Evolutionary conservation across 441 rosid species (phyloP), one percentile per base, ranked within the genome.

Genomic region (Eutrema salsugineum): DNA sequence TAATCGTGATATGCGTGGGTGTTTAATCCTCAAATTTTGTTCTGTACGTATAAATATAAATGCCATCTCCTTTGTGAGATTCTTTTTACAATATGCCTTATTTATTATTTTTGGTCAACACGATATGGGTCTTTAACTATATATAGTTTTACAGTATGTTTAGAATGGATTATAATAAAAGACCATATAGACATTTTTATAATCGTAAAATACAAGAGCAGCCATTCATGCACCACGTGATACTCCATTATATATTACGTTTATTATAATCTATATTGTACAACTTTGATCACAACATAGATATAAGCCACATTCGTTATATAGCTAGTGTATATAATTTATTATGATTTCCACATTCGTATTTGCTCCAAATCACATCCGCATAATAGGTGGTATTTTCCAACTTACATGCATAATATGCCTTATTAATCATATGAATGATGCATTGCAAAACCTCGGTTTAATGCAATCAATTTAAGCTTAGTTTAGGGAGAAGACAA

Each of bases 181-280:
- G 36, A 56, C 46, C 54, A 42, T 35, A 30, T 57, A 16, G 16
- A 60, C 40, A 39, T 71, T 49, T 60, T 39, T 9, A 30, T 19
- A 5, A 11, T 58, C n/a, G n/a, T n/a, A n/a, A n/a, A n/a, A 16
- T 24, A 35, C 50, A 20, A 51, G 27, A 43, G 57, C 58, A 44
- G 40, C 61, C 63, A 57, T 36, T 14, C 39, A 47, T 70, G 68
- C 63, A 57, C 63, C 74, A 72, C 71, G 71, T 65, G 77, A 50
- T 47, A 12, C 3, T 22, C 49, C 48, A 35, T 39, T 27, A 64
- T 16, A 11, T 59, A 59, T 17, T 35, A 35, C 4, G 22, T 5
- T 44, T 24, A n/a, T 22, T 14, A 19, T 36, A 66, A 38, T 42
- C 14, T 39, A 36, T 39, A 36, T 11, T 27, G 38, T 14, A 39